Base-by-base conservation (phyloP, 306 rosid species). In the Dryas drummondii region DNA sequence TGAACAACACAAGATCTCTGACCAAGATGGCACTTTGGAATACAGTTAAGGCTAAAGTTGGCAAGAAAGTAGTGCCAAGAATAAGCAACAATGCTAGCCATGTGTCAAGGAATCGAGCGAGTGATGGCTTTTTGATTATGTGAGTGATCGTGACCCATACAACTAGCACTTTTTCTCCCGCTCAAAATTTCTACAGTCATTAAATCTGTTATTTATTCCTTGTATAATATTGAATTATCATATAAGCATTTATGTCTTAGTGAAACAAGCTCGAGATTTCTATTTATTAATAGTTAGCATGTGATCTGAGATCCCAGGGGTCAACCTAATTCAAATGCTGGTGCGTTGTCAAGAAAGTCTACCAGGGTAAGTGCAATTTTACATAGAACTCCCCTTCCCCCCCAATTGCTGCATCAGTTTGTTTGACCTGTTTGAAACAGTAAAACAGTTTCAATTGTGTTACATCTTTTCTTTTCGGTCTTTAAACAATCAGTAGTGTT, bases 81-180 rank as follows among this genome's bases (percentile, higher is more conserved):
- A 76, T 70, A 82, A 78, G 27, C 68, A 83, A 66, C 72, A 85
- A 68, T 65, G 71, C 77, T 66, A 91, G 84, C 84, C 66, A 86
- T 73, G 75, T 73, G 15, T 66, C 74, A 86, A 86, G 73, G 83
- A 82, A 82, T 77, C 83, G 88, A 82, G 91, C 67, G 63, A 94
- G 97, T 84, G 94, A 91, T 74, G 88, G 86, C 54, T 87, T 82
- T 87, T 81, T 84, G 74, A 84, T 63, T 70, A 91, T 56, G 98
- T 94, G 74, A 89, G 97, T 87, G 69, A 69, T 64, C 60, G 5
- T 72, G 61, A 69, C 57, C 63, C 75, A 59, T 70, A 71, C 77
- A 26, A 73, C 57, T 57, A 81, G 41, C 10, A 26, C 27, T 53
- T 52, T 78, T 78, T 68, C 59, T 68, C 67, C 68, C 40, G 15